A percentile compares a stretch with the other conserved stretches of the same genome.
Evolutionary conservation across 2,329 filamentous ascomycete genomes (phyloP).

Genomic region (Hymenoscyphus fructigenus): DNA sequence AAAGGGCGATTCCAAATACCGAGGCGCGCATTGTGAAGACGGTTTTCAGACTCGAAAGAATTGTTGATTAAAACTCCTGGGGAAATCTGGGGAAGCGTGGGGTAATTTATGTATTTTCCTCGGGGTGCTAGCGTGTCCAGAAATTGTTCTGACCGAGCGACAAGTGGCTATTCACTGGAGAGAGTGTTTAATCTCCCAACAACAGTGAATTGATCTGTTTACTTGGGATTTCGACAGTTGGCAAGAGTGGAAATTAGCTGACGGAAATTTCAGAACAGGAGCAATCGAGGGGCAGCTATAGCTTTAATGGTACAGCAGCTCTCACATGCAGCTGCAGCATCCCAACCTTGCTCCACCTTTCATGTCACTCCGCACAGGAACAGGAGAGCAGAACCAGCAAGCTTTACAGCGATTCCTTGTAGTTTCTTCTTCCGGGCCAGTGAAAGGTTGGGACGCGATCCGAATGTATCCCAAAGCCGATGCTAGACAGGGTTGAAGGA

Average conservation of each 20-base stretch:
- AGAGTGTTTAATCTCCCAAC: not conserved
- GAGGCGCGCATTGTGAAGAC: conserved; percentile 24
- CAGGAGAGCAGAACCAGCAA: not conserved
- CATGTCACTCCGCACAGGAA: conserved; percentile 9
- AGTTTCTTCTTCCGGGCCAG: not conserved
- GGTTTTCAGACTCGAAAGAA: not conserved
- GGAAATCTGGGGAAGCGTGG: not conserved
- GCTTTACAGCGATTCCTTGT: not conserved
- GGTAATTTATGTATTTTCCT: not conserved
- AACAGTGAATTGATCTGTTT: not conserved
- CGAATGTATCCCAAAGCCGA: conserved; percentile 1
- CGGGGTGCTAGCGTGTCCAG: not conserved
- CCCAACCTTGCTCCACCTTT: not conserved
- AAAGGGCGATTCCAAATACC: conserved; percentile 19
- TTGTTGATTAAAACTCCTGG: not conserved
- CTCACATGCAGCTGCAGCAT: not conserved
- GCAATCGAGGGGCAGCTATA: conserved; percentile 20
- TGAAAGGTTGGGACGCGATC: not conserved
- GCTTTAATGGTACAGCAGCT: conserved; percentile 16
- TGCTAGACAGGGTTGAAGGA: not conserved
- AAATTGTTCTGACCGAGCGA: not conserved
- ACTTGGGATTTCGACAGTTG: not conserved
- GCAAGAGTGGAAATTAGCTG: conserved; percentile 7
- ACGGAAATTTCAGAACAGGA: not conserved
- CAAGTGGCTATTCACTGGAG: not conserved